A percentile compares a stretch with the other conserved stretches of the same genome.
phyloP scores from a whole-genome alignment of 1,139 yeast species.

The Debaryomycetaceae sp. region DNA sequence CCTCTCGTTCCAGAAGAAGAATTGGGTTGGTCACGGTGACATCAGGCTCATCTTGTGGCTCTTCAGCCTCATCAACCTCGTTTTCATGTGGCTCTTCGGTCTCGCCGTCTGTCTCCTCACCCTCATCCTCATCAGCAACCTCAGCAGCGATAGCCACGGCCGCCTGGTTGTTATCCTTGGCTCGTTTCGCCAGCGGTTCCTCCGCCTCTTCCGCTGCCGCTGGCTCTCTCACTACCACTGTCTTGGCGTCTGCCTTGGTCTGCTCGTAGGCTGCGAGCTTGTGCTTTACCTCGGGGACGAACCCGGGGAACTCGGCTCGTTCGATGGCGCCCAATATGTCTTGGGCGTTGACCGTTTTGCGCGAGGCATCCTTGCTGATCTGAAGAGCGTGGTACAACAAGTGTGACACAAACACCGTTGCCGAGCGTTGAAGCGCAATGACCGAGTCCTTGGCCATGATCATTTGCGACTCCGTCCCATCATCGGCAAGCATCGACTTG shows the following conservation, averaged over 20 bases:
- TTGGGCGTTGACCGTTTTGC: conserved; percentile 62
- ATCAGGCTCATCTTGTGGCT: conserved; percentile 12
- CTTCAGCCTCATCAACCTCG: conserved; percentile 14
- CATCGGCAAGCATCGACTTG: conserved; percentile 32
- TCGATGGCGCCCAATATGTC: conserved; percentile 61
- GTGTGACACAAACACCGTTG: conserved; percentile 71
- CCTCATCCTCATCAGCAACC: conserved; percentile 8
- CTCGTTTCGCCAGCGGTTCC: conserved; percentile 12
- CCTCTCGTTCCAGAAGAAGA: conserved; percentile 11
- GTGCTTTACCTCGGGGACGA: conserved; percentile 48
- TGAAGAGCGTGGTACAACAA: conserved; percentile 59
- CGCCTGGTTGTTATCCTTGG: conserved; percentile 13
- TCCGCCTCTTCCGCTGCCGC: conserved; percentile 6
- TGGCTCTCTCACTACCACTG: conserved; percentile 2
- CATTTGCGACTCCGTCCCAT: conserved; percentile 27
- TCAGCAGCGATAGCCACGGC: conserved; percentile 8
- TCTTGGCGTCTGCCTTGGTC: conserved; percentile 7
- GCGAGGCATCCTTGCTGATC: conserved; percentile 44
- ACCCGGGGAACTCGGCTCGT: conserved; percentile 49
- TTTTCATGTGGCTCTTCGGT: conserved; percentile 11
- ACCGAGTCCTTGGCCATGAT: conserved; percentile 61
- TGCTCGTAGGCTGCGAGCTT: conserved; percentile 44
- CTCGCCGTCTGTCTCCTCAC: conserved; percentile 7
- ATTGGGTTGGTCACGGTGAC: too few species aligned
- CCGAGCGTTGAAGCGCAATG: conserved; percentile 62